Evolutionary conservation across 192 early-diverging fungal genomes (phyloP).

Genomic region (Pilobolus umbonatus): DNA sequence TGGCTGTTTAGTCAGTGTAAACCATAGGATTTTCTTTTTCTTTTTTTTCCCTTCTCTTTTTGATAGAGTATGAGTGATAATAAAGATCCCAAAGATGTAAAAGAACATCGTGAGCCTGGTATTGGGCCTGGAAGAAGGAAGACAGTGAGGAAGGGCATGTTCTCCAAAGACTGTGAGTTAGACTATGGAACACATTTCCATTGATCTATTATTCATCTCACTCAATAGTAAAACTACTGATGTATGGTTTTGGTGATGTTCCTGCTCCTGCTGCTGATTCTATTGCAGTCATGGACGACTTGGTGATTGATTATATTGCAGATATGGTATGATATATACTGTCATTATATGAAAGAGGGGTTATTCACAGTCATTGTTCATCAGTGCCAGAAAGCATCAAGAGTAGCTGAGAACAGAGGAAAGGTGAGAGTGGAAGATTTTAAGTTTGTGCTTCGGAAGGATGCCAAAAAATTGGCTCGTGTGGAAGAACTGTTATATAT

Average conservation of each 20-base stretch:
- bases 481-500: constrained; percentile 77
- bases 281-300: constrained; percentile 77
- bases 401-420: constrained; percentile 42
- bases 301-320: constrained; percentile 69
- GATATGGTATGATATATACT: constrained; percentile 59
- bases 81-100: constrained; percentile 20
- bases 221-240: constrained; percentile 58
- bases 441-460: constrained; percentile 67
- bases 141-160: constrained; percentile 40
- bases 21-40: too few relatives aligned
- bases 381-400: constrained; percentile 54
- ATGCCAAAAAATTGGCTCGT: constrained; percentile 79
- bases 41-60: too few relatives aligned
- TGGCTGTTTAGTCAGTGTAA: too few relatives aligned
- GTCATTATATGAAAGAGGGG: neutral
- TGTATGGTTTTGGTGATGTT: constrained; percentile 88
- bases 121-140: constrained; percentile 35
- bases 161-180: constrained; percentile 35
- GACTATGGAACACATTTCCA: neutral
- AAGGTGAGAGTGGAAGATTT: constrained; percentile 74
- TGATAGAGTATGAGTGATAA: constrained; percentile 28
- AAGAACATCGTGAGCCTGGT: constrained; percentile 22
- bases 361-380: neutral
- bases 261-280: constrained; percentile 68
- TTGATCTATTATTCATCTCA: neutral